Percentiles rank a stretch among this genome's conserved stretches.
Conservation (phyloP, 768 basidiomycete species). For the Boletus patriciae region DNA sequence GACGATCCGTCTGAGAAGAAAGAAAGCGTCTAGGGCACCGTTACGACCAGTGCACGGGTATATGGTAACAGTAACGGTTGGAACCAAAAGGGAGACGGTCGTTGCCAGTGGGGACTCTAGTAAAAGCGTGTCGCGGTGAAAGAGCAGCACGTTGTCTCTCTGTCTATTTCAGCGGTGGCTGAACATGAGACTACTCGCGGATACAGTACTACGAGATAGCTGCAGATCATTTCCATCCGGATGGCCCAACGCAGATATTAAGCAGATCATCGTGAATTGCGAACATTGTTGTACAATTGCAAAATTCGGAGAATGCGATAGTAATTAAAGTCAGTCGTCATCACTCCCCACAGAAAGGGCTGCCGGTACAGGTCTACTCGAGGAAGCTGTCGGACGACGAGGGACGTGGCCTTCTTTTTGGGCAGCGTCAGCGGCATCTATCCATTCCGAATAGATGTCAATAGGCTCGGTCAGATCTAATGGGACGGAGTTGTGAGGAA, state of each 20-base stretch:
- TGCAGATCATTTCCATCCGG: conserved; percentile 10
- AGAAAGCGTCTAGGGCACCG: conserved; percentile 13
- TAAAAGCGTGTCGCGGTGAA: conserved; percentile 19
- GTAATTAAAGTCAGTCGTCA: conserved; percentile 37
- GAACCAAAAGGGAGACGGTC: conserved; percentile 5
- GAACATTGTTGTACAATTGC: conserved; percentile 24
- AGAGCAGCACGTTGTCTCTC: conserved; percentile 16
- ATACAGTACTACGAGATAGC: not conserved
- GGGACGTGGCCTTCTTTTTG: conserved; percentile 57
- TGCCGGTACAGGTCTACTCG: conserved; percentile 43
- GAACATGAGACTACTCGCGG: conserved; percentile 15
- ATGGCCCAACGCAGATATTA: conserved; percentile 4
- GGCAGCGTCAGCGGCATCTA: conserved; percentile 83
- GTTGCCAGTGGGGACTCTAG: conserved; percentile 4
- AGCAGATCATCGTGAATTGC: conserved; percentile 6
- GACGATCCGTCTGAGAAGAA: conserved; percentile 27
- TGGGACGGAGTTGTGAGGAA: conserved; percentile 18
- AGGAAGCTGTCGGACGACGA: conserved; percentile 54
- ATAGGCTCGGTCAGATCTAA: conserved; percentile 84
- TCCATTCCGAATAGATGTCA: conserved; percentile 91
- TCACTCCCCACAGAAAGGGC: conserved; percentile 44
- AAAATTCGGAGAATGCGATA: conserved; percentile 1
- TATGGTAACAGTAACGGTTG: conserved; percentile 2
- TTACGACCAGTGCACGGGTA: conserved; percentile 19
- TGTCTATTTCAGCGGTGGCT: conserved; percentile 31